Evolutionary conservation across 2,329 filamentous ascomycete species (phyloP).

Genomic region (Paradendryphiella salina): DNA sequence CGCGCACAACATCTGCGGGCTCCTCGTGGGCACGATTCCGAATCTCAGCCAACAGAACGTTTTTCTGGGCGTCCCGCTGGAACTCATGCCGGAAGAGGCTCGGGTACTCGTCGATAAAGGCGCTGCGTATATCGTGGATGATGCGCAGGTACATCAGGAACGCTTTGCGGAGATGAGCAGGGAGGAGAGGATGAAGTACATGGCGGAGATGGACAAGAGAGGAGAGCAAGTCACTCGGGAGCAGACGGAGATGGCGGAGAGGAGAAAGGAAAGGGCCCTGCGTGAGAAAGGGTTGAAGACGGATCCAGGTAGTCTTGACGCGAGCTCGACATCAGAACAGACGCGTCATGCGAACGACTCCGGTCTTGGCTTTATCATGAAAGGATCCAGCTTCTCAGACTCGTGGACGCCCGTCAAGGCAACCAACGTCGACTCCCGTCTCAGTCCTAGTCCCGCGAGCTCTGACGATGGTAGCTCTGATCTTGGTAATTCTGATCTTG

Average conservation of each 20-base stretch:
- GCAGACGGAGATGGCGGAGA: conserved; percentile 54
- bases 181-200: conserved; percentile 64
- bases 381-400: conserved; percentile 28
- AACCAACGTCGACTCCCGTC: background rate
- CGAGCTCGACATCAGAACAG: conserved; percentile 18
- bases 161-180: conserved; percentile 63
- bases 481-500: conserved; percentile 19
- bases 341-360: conserved; percentile 17
- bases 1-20: conserved; percentile 80
- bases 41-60: conserved; percentile 94
- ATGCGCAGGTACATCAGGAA: conserved; percentile 68
- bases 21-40: conserved; percentile 83
- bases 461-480: conserved; percentile 8
- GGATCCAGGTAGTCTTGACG: conserved; percentile 16
- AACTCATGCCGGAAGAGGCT: conserved; percentile 90
- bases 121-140: conserved; percentile 79
- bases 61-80: conserved; percentile 84
- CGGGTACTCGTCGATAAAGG: conserved; percentile 75
- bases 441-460: conserved; percentile 4
- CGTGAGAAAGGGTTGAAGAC: conserved; percentile 52
- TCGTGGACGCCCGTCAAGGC: background rate
- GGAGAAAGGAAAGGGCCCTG: conserved; percentile 55
- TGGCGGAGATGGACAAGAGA: conserved; percentile 60
- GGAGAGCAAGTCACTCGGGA: conserved; percentile 55
- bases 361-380: conserved; percentile 34